Percentiles rank a stretch among this genome's conserved stretches.
Conservation (phyloP, 2,329 filamentous ascomycete genomes). For the Byssothecium circinans region DNA sequence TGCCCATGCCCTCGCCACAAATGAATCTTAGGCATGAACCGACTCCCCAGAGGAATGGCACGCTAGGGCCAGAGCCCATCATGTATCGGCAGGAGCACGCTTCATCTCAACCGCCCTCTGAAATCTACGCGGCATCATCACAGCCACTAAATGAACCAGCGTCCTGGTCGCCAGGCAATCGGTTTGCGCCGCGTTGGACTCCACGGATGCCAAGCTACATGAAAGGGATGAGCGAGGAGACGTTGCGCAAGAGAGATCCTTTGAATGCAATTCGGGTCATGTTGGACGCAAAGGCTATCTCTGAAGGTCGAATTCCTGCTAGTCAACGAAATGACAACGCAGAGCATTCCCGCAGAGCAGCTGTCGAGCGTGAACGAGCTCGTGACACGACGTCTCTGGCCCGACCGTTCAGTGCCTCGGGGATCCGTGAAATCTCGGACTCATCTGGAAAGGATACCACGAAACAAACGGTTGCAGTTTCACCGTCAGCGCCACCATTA, state of each 20-base stretch:
- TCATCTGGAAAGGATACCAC: slow-evolving; percentile 26
- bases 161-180: slow-evolving; percentile 18
- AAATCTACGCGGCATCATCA: slow-evolving; percentile 24
- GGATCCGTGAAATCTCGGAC: slow-evolving; percentile 22
- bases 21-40: slow-evolving; percentile 16
- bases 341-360: not conserved
- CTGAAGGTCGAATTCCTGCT: slow-evolving; percentile 5
- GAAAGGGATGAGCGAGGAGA: slow-evolving; percentile 25
- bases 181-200: slow-evolving; percentile 15
- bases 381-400: slow-evolving; percentile 13
- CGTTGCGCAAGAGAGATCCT: slow-evolving; percentile 23
- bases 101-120: slow-evolving; percentile 19
- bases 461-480: slow-evolving; percentile 25
- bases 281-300: slow-evolving; percentile 26
- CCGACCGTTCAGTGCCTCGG: slow-evolving; percentile 12
- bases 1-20: slow-evolving; percentile 18
- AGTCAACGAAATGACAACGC: slow-evolving; percentile 1
- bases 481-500: slow-evolving; percentile 17
- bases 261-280: slow-evolving; percentile 30
- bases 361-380: slow-evolving; percentile 8
- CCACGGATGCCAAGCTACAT: slow-evolving; percentile 13
- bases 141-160: slow-evolving; percentile 15
- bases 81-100: slow-evolving; percentile 22
- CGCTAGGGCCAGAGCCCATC: slow-evolving; percentile 20
- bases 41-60: slow-evolving; percentile 22